phyloP scores from a whole-genome alignment of 2,329 filamentous ascomycete genomes.

The Alternaria sp. region DNA sequence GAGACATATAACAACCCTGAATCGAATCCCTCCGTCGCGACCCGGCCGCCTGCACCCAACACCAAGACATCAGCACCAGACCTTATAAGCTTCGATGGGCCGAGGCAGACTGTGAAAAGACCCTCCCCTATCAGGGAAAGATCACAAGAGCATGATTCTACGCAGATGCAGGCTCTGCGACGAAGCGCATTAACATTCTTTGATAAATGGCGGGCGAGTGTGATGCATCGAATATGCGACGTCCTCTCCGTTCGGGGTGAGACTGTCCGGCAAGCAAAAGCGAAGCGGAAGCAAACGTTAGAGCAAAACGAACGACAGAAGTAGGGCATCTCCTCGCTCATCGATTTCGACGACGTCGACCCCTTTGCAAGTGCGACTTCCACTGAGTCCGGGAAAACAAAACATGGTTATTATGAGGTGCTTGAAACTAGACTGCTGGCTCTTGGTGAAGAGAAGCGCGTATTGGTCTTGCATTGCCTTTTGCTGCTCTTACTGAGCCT shows the following conservation, averaged over 20 bases:
- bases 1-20: conserved; percentile 36
- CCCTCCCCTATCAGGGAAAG: conserved; percentile 40
- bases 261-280: conserved; percentile 48
- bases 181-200: conserved; percentile 74
- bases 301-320: conserved; percentile 32
- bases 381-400: conserved; percentile 13
- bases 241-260: conserved; percentile 56
- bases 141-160: conserved; percentile 59
- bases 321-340: conserved; percentile 36
- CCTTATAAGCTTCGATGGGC: conserved; percentile 44
- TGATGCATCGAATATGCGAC: conserved; percentile 75
- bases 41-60: conserved; percentile 16
- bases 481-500: conserved; percentile 76
- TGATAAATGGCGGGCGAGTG: conserved; percentile 77
- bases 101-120: conserved; percentile 36
- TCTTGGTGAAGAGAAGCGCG: conserved; percentile 60
- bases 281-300: conserved; percentile 31
- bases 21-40: conserved; percentile 14
- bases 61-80: conserved; percentile 26
- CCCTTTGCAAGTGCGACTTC: conserved; percentile 28
- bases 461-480: conserved; percentile 73
- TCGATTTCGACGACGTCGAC: conserved; percentile 38
- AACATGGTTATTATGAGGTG: conserved; percentile 41
- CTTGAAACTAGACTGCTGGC: conserved; percentile 49
- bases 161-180: conserved; percentile 69